Evolutionary conservation across 1,284 basidiomycete genomes (phyloP), one percentile per base, ranked within the genome.

Genomic region (Trametes hirsuta): DNA sequence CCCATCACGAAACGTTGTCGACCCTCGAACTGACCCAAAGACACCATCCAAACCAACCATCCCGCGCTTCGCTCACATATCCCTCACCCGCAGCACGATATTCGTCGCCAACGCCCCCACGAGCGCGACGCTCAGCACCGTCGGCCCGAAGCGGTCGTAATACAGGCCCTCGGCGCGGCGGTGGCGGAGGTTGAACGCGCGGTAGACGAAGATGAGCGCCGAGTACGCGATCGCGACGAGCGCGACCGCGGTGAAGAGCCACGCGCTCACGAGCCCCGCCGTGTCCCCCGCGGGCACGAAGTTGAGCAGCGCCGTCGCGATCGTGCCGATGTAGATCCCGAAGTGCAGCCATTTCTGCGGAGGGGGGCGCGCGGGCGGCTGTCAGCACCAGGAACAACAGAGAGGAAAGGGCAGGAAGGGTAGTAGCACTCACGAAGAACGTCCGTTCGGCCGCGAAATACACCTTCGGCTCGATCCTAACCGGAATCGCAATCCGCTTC

Each of bases 401-500:
- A 30, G 50, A 46, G 56, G 47, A 37, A 40, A 53, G 34, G 58
- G 59, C 36, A 61, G 65, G 42, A 15, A n/a, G 22, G 25, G 22
- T 18, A 18, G 18, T 18, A 11, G 21, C 2, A 66, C 86, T 72
- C 71, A 90, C 91, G 74, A 93, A 72, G 80, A 92, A 94, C n/a
- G 94, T 96, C 59, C 95, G 82, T 75, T 98, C 97, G 47, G 93
- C 93, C 3, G 97, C 97, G 74, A 98, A 99, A 73, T 97, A 97
- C 6, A 97, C 95, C 78, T 99, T 99, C 39, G 97, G 97, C 77
- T 99, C 97, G 58, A 99, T 85, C 53, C 97, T 86, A 36, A 99
- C 90, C 37, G 97, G 96, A 1, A 99, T 85, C 1, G 94, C 86
- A 60, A 99, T 95, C 65, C 86, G 85, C 80, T 98, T 98, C 18